Evolutionary conservation across 352 stramenopile genomes (phyloP), one percentile per base, ranked within the genome.

Genomic region (Elongisporangium anandrum): DNA sequence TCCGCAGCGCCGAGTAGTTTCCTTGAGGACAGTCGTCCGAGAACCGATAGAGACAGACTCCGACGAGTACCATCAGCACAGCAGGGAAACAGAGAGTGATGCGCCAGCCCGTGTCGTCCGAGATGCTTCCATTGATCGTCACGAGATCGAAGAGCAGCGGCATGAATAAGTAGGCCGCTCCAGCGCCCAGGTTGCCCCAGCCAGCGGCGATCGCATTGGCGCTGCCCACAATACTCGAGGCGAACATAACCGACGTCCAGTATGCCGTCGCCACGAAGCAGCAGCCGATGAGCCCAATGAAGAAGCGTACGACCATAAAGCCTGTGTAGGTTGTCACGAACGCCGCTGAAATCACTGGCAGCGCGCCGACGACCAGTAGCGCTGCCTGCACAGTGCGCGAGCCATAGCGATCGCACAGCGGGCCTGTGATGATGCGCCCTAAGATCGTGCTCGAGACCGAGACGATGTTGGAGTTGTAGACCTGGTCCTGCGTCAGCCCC

Each of bases 151-250:
- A 97, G 13, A 98, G 53, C 22, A 81, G 60, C 13, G 88, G 88
- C 50, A 94, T 94, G 20, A 97, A 54, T 20, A 97, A 58, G 60
- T 95, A 86, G 10, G 91, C 77, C 1, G 93, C 75, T 24, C 86
- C 92, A 22, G 88, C 92, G 56, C 95, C 94, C 19, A 97, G 75
- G 72, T 98, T 98, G 21, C 94, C 92, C 92, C 92, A 98, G 59
- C 95, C 95, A 58, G 65, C 88, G 4, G 84, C 79, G 20, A 97
- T 75, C 20, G 87, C 91, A 63, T 98, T 97, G 17, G 90, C 91
- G n/a, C 76, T 92, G 63, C 93, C 93, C 12, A 95, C 88, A 50
- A 97, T 73, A 60, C 96, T 70, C 52, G 85, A 89, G 38, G 75
- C 77, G 61, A 98, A 98, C 75, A 97, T 97, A 61, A 80, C 56